A percentile compares a stretch with the other conserved stretches of the same genome.
Conservation (phyloP, 2,329 filamentous ascomycete genomes). For the Colletotrichum truncatum region DNA sequence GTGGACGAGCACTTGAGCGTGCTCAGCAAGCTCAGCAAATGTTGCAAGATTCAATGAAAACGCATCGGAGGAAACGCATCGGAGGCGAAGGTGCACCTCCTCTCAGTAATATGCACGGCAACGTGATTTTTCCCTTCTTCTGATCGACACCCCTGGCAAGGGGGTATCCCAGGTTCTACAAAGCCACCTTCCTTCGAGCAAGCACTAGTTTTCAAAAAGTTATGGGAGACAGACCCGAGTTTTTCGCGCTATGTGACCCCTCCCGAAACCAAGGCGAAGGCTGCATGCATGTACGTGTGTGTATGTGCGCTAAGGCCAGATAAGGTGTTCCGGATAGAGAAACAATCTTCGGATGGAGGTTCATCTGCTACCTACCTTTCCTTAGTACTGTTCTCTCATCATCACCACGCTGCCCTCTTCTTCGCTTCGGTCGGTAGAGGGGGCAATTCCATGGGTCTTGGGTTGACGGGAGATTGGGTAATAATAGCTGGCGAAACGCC, state of each 20-base stretch:
- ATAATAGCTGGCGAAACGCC: too few relatives aligned
- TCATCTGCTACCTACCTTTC: not conserved
- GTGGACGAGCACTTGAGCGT: not conserved
- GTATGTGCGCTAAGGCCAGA: not conserved
- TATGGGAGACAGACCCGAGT: not conserved
- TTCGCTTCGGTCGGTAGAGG: too few relatives aligned
- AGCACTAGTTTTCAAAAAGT: not conserved
- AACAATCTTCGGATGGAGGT: not conserved
- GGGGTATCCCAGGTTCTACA: not conserved
- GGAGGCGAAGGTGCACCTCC: not conserved
- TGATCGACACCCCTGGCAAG: not conserved
- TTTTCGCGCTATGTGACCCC: constrained; percentile 10
- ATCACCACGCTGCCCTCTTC: too few relatives aligned
- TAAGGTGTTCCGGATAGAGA: not conserved
- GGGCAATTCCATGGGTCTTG: too few relatives aligned
- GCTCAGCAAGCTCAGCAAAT: not conserved
- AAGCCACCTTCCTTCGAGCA: not conserved
- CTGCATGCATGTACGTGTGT: not conserved
- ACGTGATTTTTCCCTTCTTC: not conserved
- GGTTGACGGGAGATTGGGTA: too few relatives aligned
- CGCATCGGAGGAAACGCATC: not conserved
- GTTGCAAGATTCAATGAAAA: not conserved
- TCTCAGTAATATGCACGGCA: constrained; percentile 7
- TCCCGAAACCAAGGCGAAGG: constrained; percentile 7
- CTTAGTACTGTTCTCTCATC: not conserved